Conservation (phyloP, 139 green algal species). For the Microglena sp. region DNA sequence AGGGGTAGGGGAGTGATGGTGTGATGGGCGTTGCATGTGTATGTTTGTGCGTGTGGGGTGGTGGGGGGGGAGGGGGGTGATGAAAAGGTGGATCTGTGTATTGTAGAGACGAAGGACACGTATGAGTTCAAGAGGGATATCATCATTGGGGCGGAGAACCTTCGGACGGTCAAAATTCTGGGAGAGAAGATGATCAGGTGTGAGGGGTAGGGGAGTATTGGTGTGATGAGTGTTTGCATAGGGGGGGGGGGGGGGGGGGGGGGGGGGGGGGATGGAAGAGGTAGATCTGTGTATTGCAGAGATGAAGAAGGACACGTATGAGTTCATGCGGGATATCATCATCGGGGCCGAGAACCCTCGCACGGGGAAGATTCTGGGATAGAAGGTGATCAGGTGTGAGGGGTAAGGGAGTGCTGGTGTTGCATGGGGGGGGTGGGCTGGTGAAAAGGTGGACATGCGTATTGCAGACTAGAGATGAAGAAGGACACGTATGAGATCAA, state of each 20-base stretch:
- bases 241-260: too few species aligned
- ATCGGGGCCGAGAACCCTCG: constrained; percentile 62
- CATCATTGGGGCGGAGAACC: constrained; percentile 68
- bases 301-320: constrained; percentile 25
- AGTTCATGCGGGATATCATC: constrained; percentile 81
- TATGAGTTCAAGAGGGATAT: constrained; percentile 82
- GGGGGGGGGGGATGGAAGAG: too few species aligned
- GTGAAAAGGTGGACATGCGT: constrained; percentile 61
- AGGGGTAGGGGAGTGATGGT: background rate
- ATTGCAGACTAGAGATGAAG: constrained; percentile 64
- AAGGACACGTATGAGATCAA: constrained; percentile 76
- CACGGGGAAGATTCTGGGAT: constrained; percentile 53
- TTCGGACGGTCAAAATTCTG: constrained; percentile 50
- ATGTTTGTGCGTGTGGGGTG: too few species aligned
- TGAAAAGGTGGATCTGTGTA: constrained; percentile 67
- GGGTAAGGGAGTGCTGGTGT: too few species aligned
- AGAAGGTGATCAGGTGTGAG: constrained; percentile 56
- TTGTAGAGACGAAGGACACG: constrained; percentile 63
- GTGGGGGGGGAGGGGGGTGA: too few species aligned
- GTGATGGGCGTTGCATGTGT: too few species aligned
- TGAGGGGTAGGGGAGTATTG: too few species aligned
- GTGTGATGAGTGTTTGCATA: background rate
- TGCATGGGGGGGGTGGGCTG: too few species aligned
- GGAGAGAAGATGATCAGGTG: constrained; percentile 62
- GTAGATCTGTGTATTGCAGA: background rate